Conservation (phyloP, 1,139 yeast genomes). For the Taphrina flavorubra region DNA sequence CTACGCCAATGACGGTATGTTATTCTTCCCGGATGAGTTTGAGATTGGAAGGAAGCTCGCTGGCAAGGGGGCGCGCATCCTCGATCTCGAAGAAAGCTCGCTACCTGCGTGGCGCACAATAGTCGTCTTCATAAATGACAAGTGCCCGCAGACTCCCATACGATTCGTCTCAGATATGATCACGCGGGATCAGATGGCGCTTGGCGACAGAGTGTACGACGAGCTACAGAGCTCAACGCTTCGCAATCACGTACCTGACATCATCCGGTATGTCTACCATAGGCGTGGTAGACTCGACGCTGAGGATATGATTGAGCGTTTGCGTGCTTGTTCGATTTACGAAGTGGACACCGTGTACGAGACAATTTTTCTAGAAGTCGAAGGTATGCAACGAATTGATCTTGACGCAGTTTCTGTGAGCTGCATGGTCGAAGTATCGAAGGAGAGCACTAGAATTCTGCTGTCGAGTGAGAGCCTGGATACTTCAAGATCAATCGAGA, state of each 20-base stretch:
- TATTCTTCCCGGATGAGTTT: constrained; percentile 8
- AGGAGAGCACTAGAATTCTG: not conserved
- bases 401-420: constrained; percentile 4
- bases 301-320: constrained; percentile 1
- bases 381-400: not conserved
- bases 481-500: not conserved
- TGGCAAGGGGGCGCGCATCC: not conserved
- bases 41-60: constrained; percentile 2
- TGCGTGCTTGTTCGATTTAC: not conserved
- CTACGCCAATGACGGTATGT: not conserved
- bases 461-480: not conserved
- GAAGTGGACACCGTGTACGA: not conserved
- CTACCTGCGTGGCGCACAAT: not conserved
- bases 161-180: not conserved
- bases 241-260: not conserved
- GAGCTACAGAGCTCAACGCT: not conserved
- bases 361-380: not conserved
- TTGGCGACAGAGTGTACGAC: not conserved
- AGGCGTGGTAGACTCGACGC: not conserved
- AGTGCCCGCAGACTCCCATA: not conserved
- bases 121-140: constrained; percentile 4
- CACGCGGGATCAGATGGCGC: not conserved
- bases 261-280: not conserved
- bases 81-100: not conserved
- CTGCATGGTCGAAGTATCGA: constrained; percentile 1